phyloP scores from a whole-genome alignment of 768 basidiomycete species.

The Mycena leptocephala region DNA sequence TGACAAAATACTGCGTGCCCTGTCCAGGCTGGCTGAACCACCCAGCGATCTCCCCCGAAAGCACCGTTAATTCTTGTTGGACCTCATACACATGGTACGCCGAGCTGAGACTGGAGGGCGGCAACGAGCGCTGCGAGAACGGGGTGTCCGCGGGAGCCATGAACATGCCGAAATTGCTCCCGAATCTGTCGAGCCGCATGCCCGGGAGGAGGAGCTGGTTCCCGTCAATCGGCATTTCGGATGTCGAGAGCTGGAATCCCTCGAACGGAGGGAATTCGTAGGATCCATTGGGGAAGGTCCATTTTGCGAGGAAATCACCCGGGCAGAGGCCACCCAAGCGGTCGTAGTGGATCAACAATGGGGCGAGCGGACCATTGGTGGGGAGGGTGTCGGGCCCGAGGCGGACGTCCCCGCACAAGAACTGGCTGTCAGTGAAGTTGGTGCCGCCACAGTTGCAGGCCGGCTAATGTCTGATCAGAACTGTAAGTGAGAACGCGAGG shows the following conservation, averaged over 20 bases:
- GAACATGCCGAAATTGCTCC: not conserved
- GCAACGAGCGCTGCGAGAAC: not conserved
- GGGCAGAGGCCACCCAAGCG: constrained; percentile 17
- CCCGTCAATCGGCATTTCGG: not conserved
- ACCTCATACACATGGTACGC: constrained; percentile 6
- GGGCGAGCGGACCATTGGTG: not conserved
- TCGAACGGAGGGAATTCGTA: not conserved
- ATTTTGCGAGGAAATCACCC: not conserved
- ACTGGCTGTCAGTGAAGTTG: constrained; percentile 1
- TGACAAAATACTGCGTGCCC: constrained; percentile 12
- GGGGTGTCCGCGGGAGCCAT: constrained; percentile 5
- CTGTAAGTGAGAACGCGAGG: not conserved
- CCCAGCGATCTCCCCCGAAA: not conserved
- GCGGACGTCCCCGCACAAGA: constrained; percentile 5
- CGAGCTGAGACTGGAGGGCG: not conserved
- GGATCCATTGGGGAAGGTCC: not conserved
- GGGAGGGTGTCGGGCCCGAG: not conserved
- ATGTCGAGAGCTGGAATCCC: constrained; percentile 13
- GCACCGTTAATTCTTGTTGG: not conserved
- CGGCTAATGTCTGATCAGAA: not conserved
- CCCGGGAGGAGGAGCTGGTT: not conserved
- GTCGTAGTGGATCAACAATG: not conserved
- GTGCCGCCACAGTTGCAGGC: constrained; percentile 2
- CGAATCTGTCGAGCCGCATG: constrained; percentile 15
- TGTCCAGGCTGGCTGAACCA: constrained; percentile 19